phyloP scores from a whole-genome alignment of 2,329 filamentous ascomycete species.

The Aureobasidium mangrovei region DNA sequence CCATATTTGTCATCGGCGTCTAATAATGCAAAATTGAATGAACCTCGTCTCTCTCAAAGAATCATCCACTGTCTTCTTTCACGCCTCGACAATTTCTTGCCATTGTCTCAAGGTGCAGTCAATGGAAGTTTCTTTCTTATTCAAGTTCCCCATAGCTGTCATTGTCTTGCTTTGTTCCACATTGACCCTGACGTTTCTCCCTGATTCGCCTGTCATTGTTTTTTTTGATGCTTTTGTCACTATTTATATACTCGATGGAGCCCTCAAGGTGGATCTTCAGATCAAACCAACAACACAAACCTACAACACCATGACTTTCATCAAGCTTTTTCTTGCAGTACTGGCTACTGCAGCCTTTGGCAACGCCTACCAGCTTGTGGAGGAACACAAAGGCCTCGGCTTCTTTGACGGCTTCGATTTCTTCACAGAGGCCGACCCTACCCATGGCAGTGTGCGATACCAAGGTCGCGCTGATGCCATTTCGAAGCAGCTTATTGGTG shows the following conservation, averaged over 20 bases:
- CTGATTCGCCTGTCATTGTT: neutral
- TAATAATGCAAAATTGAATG: conserved; percentile 12
- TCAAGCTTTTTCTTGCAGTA: neutral
- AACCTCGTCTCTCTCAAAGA: neutral
- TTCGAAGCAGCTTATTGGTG: conserved; percentile 30
- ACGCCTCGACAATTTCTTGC: neutral
- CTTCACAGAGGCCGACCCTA: conserved; percentile 37
- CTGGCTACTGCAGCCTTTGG: conserved; percentile 16
- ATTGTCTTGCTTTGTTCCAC: conserved; percentile 11
- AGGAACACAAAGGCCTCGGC: conserved; percentile 24
- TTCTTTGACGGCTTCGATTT: conserved; percentile 40
- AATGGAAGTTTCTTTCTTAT: conserved; percentile 1
- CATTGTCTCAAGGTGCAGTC: neutral
- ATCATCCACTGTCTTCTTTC: neutral
- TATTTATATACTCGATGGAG: neutral
- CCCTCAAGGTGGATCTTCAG: neutral
- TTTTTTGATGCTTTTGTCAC: neutral
- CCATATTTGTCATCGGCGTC: conserved; percentile 2
- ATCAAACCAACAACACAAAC: neutral
- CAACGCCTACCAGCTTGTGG: conserved; percentile 18
- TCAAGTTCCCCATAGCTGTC: neutral
- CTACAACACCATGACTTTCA: conserved; percentile 10
- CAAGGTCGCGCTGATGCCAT: conserved; percentile 24
- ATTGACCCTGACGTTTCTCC: neutral
- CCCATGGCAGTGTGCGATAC: conserved; percentile 29